Conservation (phyloP, 768 basidiomycete genomes). For the Russula olivacea region DNA sequence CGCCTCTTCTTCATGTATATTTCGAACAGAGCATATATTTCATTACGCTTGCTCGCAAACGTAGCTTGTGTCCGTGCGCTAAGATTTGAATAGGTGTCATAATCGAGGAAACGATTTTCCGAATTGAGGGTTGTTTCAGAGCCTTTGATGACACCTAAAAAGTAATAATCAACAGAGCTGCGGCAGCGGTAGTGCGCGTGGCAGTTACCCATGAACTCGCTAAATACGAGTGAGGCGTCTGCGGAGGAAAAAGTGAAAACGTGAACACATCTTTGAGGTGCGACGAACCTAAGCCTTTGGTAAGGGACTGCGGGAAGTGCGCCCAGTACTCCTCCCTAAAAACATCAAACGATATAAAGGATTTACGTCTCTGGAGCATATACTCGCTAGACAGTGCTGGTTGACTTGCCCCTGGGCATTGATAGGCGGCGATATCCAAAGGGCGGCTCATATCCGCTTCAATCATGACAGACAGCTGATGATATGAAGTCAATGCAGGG, state of each 20-base stretch:
- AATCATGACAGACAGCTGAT: slow-evolving; percentile 44
- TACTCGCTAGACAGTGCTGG: slow-evolving; percentile 12
- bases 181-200: too few relatives aligned
- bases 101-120: slow-evolving; percentile 15
- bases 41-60: slow-evolving; percentile 48
- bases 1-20: slow-evolving; percentile 46
- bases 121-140: slow-evolving; percentile 45
- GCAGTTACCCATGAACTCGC: slow-evolving; percentile 53
- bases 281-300: slow-evolving; percentile 50
- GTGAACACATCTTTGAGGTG: background rate
- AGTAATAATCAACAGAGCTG: background rate
- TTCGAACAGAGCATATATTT: slow-evolving; percentile 47
- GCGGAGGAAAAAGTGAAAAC: background rate
- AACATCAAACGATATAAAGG: slow-evolving; percentile 39
- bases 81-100: slow-evolving; percentile 29
- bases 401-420: background rate
- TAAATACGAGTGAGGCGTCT: slow-evolving; percentile 62
- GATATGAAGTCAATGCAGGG: background rate
- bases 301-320: slow-evolving; percentile 49
- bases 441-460: slow-evolving; percentile 40
- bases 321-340: slow-evolving; percentile 56
- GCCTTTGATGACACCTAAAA: slow-evolving; percentile 56
- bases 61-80: slow-evolving; percentile 49
- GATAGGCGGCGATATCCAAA: background rate
- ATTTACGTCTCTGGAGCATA: slow-evolving; percentile 16